These are phyloP conservation scores for Leishmania amazonensis DNA, from an alignment of 208 protist genomes.

Conservation along the genomic window DNA sequence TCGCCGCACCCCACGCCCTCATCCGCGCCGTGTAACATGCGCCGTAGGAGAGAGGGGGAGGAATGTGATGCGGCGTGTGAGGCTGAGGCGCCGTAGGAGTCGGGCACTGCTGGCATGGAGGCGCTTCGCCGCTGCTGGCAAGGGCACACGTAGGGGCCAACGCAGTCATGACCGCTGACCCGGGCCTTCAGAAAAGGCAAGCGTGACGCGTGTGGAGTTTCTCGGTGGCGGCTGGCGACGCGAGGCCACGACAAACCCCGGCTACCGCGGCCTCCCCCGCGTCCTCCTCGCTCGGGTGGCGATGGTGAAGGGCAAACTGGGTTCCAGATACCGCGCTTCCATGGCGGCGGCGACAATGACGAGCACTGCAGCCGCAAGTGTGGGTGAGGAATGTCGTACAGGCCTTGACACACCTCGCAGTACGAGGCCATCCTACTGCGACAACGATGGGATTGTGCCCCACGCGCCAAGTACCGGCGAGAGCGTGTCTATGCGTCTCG, in stretches of 20 bases:
- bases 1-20: neutral
- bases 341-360: neutral
- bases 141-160: conserved; percentile 7
- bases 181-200: neutral
- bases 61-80: neutral
- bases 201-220: neutral
- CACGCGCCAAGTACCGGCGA: neutral
- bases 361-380: conserved; percentile 21
- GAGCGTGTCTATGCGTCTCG: neutral
- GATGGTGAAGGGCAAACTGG: neutral
- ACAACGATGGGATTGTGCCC: neutral
- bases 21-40: neutral
- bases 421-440: conserved; percentile 69
- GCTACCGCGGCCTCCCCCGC: neutral
- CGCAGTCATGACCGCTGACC: neutral
- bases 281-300: neutral
- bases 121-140: conserved; percentile 11
- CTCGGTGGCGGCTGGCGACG: neutral
- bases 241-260: conserved; percentile 9
- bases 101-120: neutral
- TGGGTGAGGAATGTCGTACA: conserved; percentile 43
- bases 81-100: neutral
- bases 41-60: neutral
- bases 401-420: conserved; percentile 74
- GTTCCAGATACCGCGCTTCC: neutral